These are phyloP conservation scores for Sclerotinia subarctica DNA, from an alignment of 2,329 filamentous ascomycete species.

Conservation along the genomic window DNA sequence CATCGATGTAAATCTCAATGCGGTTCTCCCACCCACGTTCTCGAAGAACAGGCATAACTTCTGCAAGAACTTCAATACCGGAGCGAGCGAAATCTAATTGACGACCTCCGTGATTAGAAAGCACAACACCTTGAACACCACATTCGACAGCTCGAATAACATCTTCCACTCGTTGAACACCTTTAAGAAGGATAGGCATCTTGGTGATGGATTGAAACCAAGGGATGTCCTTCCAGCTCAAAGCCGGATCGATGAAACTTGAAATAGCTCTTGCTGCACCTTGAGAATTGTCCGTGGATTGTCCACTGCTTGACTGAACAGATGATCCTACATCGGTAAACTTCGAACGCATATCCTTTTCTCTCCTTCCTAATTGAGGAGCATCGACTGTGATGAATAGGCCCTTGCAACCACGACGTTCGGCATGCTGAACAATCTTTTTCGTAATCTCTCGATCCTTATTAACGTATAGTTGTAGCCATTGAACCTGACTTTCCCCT, in stretches of 20 bases:
- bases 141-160: conserved; percentile 80
- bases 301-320: conserved; percentile 67
- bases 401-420: conserved; percentile 85
- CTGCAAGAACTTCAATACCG: conserved; percentile 83
- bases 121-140: conserved; percentile 83
- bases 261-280: conserved; percentile 93
- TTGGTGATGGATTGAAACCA: conserved; percentile 89
- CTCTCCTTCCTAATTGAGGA: conserved; percentile 86
- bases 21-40: conserved; percentile 68
- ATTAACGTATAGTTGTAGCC: conserved; percentile 95
- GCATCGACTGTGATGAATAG: conserved; percentile 99
- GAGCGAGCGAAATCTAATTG: conserved; percentile 91
- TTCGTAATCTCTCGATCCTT: conserved; percentile 89
- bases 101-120: conserved; percentile 93
- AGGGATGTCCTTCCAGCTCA: conserved; percentile 89
- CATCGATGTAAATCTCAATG: conserved; percentile 88
- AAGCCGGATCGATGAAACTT: conserved; percentile 90
- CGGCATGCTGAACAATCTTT: conserved; percentile 86
- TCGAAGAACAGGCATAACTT: conserved; percentile 85
- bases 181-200: conserved; percentile 96
- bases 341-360: conserved; percentile 97
- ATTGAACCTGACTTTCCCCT: conserved; percentile 79
- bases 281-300: conserved; percentile 78
- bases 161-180: conserved; percentile 93
- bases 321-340: conserved; percentile 79